Evolutionary conservation across 495 filamentous ascomycete genomes (phyloP), one percentile per base, ranked within the genome.

Genomic region (Penicillium canescens): DNA sequence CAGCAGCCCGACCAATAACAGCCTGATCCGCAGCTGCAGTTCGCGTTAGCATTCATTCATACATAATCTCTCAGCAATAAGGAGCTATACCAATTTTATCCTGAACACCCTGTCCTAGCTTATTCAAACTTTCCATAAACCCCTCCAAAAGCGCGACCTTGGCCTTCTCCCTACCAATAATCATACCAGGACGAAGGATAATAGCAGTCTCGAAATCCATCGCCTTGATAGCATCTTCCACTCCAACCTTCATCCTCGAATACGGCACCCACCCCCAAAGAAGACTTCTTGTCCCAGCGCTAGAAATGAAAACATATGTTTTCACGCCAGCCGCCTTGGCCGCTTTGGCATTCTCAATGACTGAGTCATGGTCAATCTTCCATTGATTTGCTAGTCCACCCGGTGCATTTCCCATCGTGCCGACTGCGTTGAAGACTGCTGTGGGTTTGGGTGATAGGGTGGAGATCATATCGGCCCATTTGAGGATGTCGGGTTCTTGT

Each of bases 291-390:
- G 66, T 71, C 0, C 69, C 71, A 9, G 34, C 66, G 50, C 70
- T 71, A 7, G 77, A 79, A 20, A 82, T 74, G 40, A 73, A 75
- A 14, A 82, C 73, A 40, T 79, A 81, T 2, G 71, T 75, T 37
- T 65, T 68, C n/a, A 73, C 71, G n/a, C 78, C 79, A 2, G 74
- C 76, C 0, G 63, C 67, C 46, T 78, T 78, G 14, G 79, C 79
- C 3, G 77, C 77, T 20, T 60, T 55, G 3, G 79, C 79, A 50
- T 77, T 74, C 40, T 72, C 71, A 20, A 78, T 55, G 57, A 72
- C 74, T 37, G 77, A 62, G 54, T 80, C 77, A 52, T 76, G 61
- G 65, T 82, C 79, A 60, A 82, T 81, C 41, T 73, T 73, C 59
- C 72, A 71, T 53, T 81, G 79, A n/a, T 68, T 66, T 40, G 72